These are phyloP conservation scores for Daedalea quercina DNA, from an alignment of 768 basidiomycete genomes.

Conservation along the genomic window DNA sequence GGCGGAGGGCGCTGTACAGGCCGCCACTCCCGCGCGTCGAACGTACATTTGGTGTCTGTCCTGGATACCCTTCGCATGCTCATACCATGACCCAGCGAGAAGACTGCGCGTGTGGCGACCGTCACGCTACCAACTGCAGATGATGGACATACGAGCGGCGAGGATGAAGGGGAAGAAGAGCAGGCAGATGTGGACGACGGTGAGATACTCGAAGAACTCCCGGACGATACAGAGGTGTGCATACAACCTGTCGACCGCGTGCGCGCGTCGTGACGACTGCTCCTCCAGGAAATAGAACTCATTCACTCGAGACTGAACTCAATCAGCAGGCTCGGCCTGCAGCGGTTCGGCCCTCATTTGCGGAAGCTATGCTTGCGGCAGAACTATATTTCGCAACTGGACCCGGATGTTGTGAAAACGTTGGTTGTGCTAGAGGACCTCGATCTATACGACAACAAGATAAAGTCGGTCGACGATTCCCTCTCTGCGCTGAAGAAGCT, in stretches of 20 bases:
- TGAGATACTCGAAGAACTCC: slow-evolving; percentile 55
- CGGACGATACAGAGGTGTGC: slow-evolving; percentile 79
- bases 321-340: slow-evolving; percentile 58
- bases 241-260: neutral
- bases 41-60: neutral
- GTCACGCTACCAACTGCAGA: slow-evolving; percentile 8
- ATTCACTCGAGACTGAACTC: slow-evolving; percentile 73
- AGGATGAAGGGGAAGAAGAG: slow-evolving; percentile 40
- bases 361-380: slow-evolving; percentile 79
- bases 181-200: slow-evolving; percentile 41
- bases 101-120: slow-evolving; percentile 41
- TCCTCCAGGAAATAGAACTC: slow-evolving; percentile 74
- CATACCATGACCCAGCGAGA: slow-evolving; percentile 4
- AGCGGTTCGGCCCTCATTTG: slow-evolving; percentile 64
- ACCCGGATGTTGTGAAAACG: slow-evolving; percentile 62
- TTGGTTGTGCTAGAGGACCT: slow-evolving; percentile 76
- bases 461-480: slow-evolving; percentile 67
- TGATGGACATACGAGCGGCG: slow-evolving; percentile 40
- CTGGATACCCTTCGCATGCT: neutral
- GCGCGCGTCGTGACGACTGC: neutral
- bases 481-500: slow-evolving; percentile 51
- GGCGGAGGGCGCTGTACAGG: too few relatives aligned
- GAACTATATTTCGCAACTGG: slow-evolving; percentile 69
- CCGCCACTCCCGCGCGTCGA: too few relatives aligned
- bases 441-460: slow-evolving; percentile 93